These are phyloP conservation scores for Flaveria trinervia DNA, from an alignment of 129 eudicot genomes.

Conservation along the genomic window DNA sequence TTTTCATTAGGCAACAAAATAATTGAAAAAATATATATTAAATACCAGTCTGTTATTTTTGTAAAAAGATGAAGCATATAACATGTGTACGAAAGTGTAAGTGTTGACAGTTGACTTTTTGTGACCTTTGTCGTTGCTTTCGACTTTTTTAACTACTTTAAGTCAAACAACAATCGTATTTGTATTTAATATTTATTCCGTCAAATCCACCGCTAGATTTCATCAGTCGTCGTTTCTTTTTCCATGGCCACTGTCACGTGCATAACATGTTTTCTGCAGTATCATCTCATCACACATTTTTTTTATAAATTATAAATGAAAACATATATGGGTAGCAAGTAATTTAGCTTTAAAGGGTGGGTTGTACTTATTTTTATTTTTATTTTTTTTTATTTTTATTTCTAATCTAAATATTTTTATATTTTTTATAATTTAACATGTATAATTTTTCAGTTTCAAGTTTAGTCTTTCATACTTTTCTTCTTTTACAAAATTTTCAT, in stretches of 20 bases:
- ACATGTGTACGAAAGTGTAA: conserved; percentile 5
- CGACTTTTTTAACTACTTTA: conserved; percentile 31
- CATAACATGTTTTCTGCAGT: conserved; percentile 8
- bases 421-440: too few relatives aligned
- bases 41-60: too few relatives aligned
- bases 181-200: conserved; percentile 23
- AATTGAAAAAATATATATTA: too few relatives aligned
- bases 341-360: too few relatives aligned
- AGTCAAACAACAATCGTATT: conserved; percentile 26
- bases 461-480: too few relatives aligned
- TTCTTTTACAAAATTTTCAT: too few relatives aligned
- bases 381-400: too few relatives aligned
- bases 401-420: too few relatives aligned
- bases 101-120: conserved; percentile 37
- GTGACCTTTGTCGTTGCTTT: conserved; percentile 25
- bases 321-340: too few relatives aligned
- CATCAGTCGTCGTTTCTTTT: conserved; percentile 13
- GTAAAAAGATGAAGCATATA: not conserved
- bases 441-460: too few relatives aligned
- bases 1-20: too few relatives aligned
- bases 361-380: too few relatives aligned
- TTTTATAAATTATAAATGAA: not conserved
- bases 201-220: conserved; percentile 30
- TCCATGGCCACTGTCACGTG: conserved; percentile 26
- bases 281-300: not conserved